These are phyloP conservation scores for Aspergillus floridensis DNA, from an alignment of 2,329 filamentous ascomycete species.

Conservation along the genomic window DNA sequence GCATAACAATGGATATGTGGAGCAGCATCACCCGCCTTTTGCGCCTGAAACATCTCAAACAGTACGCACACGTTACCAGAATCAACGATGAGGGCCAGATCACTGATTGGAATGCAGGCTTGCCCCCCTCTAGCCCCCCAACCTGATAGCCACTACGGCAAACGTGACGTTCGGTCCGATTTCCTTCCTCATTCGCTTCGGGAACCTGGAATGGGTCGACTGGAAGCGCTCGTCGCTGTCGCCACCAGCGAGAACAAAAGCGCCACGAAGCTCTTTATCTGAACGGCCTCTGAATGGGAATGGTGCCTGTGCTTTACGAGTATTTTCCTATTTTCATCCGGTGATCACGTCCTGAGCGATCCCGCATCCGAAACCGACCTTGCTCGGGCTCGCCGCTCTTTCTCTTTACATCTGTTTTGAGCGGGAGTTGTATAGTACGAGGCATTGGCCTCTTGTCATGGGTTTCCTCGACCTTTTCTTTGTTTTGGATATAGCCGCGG, in stretches of 20 bases:
- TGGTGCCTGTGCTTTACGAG: neutral
- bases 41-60: slow-evolving; percentile 38
- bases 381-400: slow-evolving; percentile 2
- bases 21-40: slow-evolving; percentile 39
- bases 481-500: slow-evolving; percentile 14
- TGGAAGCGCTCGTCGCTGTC: slow-evolving; percentile 52
- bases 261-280: slow-evolving; percentile 33
- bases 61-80: slow-evolving; percentile 37
- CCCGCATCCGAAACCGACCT: neutral
- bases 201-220: slow-evolving; percentile 44
- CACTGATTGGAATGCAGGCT: slow-evolving; percentile 34
- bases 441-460: slow-evolving; percentile 14
- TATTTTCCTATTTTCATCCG: neutral
- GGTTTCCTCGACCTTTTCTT: slow-evolving; percentile 11
- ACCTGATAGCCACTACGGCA: slow-evolving; percentile 28
- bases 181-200: slow-evolving; percentile 30
- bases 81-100: slow-evolving; percentile 25
- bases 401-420: slow-evolving; percentile 12
- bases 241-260: slow-evolving; percentile 48
- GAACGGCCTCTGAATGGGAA: neutral
- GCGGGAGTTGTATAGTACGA: slow-evolving; percentile 18
- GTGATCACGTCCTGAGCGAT: neutral
- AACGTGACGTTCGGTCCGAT: slow-evolving; percentile 28
- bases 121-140: slow-evolving; percentile 33
- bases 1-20: slow-evolving; percentile 48